Evolutionary conservation across 306 rosid species (phyloP).

Genomic region (Lablab purpureus): DNA sequence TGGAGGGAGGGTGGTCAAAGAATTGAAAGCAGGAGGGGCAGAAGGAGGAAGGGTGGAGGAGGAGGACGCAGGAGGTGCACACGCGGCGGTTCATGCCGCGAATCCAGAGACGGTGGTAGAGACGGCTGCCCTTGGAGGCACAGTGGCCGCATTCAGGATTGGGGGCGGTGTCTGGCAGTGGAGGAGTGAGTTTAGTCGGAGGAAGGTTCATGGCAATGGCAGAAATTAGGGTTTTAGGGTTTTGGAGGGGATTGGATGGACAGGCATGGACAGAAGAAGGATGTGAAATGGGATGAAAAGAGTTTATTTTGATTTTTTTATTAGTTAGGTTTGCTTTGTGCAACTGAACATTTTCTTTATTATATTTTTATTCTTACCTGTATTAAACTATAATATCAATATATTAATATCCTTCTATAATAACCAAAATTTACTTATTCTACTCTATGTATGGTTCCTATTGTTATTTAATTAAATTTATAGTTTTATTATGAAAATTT

Average conservation of each 20-base stretch:
- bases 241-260: not conserved
- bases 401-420: no score
- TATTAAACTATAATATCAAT: no score
- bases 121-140: conserved; percentile 50
- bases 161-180: not conserved
- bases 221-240: not conserved
- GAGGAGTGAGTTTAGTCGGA: not conserved
- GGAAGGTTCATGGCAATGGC: conserved; percentile 45
- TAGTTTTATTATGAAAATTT: no score
- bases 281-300: no score
- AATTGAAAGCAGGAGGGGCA: conserved; percentile 79
- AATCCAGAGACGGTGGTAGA: conserved; percentile 64
- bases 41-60: conserved; percentile 69
- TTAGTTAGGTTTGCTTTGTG: no score
- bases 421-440: no score
- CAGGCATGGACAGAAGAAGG: not conserved
- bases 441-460: no score
- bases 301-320: no score
- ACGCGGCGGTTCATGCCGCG: conserved; percentile 63
- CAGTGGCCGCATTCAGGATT: conserved; percentile 67
- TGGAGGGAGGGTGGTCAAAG: conserved; percentile 54
- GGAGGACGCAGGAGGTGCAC: conserved; percentile 90
- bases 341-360: no score
- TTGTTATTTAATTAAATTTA: no score
- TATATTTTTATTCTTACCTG: no score